Percentiles rank a stretch among this genome's conserved stretches.
These are phyloP conservation scores for Acacia confusa DNA, from an alignment of 306 rosid species.

Conservation along the genomic window DNA sequence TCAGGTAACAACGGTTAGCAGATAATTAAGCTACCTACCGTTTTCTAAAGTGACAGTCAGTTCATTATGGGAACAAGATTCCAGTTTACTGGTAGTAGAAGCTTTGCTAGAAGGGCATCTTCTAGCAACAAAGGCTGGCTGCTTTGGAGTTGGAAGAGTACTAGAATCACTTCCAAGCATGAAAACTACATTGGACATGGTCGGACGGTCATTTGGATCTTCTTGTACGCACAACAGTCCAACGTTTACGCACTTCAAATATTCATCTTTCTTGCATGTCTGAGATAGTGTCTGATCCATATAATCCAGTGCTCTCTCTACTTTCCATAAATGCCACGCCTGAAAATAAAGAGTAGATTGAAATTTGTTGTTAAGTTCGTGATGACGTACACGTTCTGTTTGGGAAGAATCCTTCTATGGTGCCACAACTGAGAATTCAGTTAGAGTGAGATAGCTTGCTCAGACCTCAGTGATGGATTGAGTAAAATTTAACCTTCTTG, in stretches of 20 bases:
- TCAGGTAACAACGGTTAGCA: not conserved
- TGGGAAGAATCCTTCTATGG: not conserved
- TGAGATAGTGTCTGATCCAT: slow-evolving; percentile 48
- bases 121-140: slow-evolving; percentile 60
- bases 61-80: slow-evolving; percentile 69
- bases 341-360: slow-evolving; percentile 23
- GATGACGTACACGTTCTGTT: not conserved
- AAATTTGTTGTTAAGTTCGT: not conserved
- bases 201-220: slow-evolving; percentile 70
- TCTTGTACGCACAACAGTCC: slow-evolving; percentile 75
- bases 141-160: slow-evolving; percentile 64
- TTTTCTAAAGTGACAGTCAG: slow-evolving; percentile 65
- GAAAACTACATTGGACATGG: slow-evolving; percentile 64
- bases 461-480: not conserved
- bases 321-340: slow-evolving; percentile 81
- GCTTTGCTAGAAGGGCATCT: slow-evolving; percentile 77
- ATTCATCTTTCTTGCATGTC: slow-evolving; percentile 57
- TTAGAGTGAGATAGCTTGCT: not conserved
- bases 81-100: slow-evolving; percentile 64
- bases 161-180: slow-evolving; percentile 67
- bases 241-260: slow-evolving; percentile 52
- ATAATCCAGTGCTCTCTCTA: slow-evolving; percentile 54
- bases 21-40: slow-evolving; percentile 48
- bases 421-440: not conserved
- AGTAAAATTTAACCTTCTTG: not conserved